Conservation (phyloP, 805 yeast species). For the Kuraishia borneana region DNA sequence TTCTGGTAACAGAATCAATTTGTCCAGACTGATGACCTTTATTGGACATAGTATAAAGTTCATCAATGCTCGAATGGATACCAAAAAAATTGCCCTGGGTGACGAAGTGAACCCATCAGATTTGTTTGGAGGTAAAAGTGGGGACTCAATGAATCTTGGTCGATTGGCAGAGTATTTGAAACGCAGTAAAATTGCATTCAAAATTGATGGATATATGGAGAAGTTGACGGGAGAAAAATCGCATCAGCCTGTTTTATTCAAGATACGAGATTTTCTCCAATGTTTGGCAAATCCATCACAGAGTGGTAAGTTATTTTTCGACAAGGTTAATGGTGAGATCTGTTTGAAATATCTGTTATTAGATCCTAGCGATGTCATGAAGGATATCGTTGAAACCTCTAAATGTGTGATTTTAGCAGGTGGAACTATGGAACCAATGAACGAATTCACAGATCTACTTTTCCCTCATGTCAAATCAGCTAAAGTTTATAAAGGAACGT, state of each 20-base stretch:
- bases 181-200: slow-evolving; percentile 70
- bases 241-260: slow-evolving; percentile 49
- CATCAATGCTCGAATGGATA: slow-evolving; percentile 17
- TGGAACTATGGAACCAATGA: slow-evolving; percentile 46
- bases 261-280: slow-evolving; percentile 51
- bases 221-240: slow-evolving; percentile 6
- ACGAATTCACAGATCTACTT: slow-evolving; percentile 3
- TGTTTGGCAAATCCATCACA: slow-evolving; percentile 61
- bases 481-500: slow-evolving; percentile 44
- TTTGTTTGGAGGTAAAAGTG: slow-evolving; percentile 47
- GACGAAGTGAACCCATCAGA: slow-evolving; percentile 35
- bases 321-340: slow-evolving; percentile 20
- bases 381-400: slow-evolving; percentile 51
- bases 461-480: slow-evolving; percentile 34
- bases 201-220: slow-evolving; percentile 63
- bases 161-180: slow-evolving; percentile 53
- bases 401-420: slow-evolving; percentile 77
- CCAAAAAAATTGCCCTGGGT: slow-evolving; percentile 35
- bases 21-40: slow-evolving; percentile 51
- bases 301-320: slow-evolving; percentile 73
- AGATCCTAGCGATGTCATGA: slow-evolving; percentile 68
- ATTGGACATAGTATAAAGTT: slow-evolving; percentile 40
- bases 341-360: slow-evolving; percentile 58
- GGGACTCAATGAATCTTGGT: slow-evolving; percentile 62
- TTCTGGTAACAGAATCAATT: slow-evolving; percentile 58